phyloP scores from a whole-genome alignment of 2,329 filamentous ascomycete genomes.

The Knufia fluminis region DNA sequence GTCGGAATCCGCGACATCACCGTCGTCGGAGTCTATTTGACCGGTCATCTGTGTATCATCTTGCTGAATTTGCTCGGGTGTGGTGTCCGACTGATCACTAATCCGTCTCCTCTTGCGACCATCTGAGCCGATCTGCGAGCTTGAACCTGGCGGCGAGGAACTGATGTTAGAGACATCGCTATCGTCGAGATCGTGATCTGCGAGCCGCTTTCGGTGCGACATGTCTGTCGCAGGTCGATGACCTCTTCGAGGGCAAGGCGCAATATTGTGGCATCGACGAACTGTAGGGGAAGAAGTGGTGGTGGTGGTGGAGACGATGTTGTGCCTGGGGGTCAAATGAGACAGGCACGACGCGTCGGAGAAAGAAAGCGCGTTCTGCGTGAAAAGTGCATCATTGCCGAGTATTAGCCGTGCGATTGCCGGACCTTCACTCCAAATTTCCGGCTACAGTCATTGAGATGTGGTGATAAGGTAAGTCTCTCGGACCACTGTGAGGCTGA shows the following conservation, averaged over 20 bases:
- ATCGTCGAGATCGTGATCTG: constrained; percentile 25
- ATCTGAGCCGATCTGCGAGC: constrained; percentile 3
- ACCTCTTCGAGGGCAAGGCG: neutral
- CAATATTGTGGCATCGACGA: too few species aligned
- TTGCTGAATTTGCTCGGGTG: constrained; percentile 10
- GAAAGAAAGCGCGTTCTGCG: neutral
- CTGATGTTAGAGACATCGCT: constrained; percentile 17
- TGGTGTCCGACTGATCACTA: constrained; percentile 16
- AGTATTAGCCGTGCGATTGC: neutral
- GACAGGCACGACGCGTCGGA: neutral
- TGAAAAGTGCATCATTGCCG: neutral
- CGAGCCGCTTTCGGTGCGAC: constrained; percentile 14
- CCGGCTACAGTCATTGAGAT: neutral
- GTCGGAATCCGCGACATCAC: constrained; percentile 25
- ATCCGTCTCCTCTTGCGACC: constrained; percentile 18
- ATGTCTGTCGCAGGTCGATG: constrained; percentile 8
- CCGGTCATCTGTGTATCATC: constrained; percentile 14
- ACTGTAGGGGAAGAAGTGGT: too few species aligned
- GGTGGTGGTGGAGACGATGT: neutral
- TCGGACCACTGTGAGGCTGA: neutral
- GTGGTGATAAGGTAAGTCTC: neutral
- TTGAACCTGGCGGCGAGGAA: constrained; percentile 1
- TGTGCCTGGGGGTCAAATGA: neutral
- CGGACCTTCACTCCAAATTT: neutral
- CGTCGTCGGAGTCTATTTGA: constrained; percentile 12